Base-by-base conservation (phyloP, 768 basidiomycete species). In the Neoboletus subvelutipes region DNA sequence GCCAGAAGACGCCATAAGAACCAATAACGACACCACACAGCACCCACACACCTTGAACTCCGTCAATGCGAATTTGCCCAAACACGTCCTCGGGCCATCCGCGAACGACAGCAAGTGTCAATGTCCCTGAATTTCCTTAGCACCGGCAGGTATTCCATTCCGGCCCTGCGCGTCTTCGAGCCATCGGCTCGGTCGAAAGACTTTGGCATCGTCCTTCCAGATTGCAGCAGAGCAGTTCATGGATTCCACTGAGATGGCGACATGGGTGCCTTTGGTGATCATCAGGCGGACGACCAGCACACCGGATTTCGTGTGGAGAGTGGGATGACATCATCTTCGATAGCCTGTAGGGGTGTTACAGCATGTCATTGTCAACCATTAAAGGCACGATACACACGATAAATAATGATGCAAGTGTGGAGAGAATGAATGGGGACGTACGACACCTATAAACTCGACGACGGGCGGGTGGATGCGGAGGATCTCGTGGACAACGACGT, bases 71-170 rank as follows among this genome's bases (percentile, higher is more conserved):
- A 83, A 83, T 53, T 75, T 77, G 0, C 82, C 83, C 11, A 82
- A 50, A 63, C 82, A 84, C 4, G 66, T 73, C 51, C 80, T 67
- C 1, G 79, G 79, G 0, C 83, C 80, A 57, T 82, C 79, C 1
- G 70, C 65, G 60, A 83, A 84, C 0, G 78, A 78, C 20, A 84
- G 67, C 22, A 83, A 62, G 63, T 84, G 80, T 0, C 77, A 73
- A 55, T 83, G 70, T 2, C 81, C 80, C 56, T 77, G 76, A 1
- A 82, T 68, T 20, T 77, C 74, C 45, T 75, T 77, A 0, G 76
- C 73, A 13, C 64, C 56, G 37, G 37, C 39, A 4, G 63, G 62
- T 3, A 64, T 64, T 1, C 70, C 65, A 13, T 68, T 65, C 5
- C 24, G 29, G 13, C 56, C 40, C 3, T 33, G 18, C 11, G 24